Evolutionary conservation across 1,284 basidiomycete species (phyloP).

Genomic region (Anthracocystis walkeri): DNA sequence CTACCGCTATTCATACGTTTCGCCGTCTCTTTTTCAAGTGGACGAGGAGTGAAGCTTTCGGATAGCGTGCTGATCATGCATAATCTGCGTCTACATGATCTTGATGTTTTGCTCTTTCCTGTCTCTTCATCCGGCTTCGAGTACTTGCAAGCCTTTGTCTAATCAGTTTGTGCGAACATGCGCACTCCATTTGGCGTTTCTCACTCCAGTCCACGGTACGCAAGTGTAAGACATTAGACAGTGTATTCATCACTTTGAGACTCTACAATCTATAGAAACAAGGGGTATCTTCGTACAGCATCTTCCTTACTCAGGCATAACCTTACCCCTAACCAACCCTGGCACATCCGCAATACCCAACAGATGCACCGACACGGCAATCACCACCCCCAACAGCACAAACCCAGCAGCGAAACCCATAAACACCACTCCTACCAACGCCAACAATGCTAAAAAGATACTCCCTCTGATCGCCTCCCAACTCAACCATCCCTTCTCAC

Average conservation of each 20-base stretch:
- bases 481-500: conserved; percentile 38
- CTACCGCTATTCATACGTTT: too few species aligned
- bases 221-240: too few species aligned
- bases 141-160: too few species aligned
- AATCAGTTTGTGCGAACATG: too few species aligned
- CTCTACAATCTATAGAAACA: neutral
- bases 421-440: conserved; percentile 23
- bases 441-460: conserved; percentile 31
- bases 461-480: conserved; percentile 45
- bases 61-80: too few species aligned
- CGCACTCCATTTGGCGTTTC: too few species aligned
- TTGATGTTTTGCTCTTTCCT: too few species aligned
- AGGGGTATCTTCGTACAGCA: neutral
- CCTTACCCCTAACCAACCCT: conserved; percentile 31
- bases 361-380: conserved; percentile 36
- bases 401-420: conserved; percentile 36
- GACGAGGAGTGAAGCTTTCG: too few species aligned
- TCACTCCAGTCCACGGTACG: too few species aligned
- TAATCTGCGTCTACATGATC: too few species aligned
- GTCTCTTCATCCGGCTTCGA: too few species aligned
- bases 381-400: conserved; percentile 27
- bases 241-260: neutral
- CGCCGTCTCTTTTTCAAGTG: too few species aligned
- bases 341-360: conserved; percentile 47
- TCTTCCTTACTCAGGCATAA: conserved; percentile 35